Conservation (phyloP, 1,284 basidiomycete genomes). For the Leccinum subrobustum region DNA sequence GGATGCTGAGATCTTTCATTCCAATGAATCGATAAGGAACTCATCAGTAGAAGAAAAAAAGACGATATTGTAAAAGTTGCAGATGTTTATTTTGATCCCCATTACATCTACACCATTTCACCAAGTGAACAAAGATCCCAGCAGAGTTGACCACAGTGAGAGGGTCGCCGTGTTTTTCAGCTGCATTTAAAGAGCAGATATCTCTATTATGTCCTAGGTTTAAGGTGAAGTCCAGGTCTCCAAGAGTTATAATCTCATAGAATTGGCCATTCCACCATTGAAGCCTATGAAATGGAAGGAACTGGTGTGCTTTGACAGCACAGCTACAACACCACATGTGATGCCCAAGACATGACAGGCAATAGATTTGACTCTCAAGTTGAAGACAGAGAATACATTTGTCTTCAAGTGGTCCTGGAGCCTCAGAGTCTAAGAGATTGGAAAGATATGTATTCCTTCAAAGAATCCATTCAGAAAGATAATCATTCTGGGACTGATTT, state of each 20-base stretch:
- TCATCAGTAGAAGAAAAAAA: constrained; percentile 30
- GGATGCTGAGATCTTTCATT: constrained; percentile 31
- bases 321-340: constrained; percentile 4
- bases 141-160: constrained; percentile 6
- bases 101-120: constrained; percentile 12
- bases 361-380: neutral
- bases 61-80: constrained; percentile 8
- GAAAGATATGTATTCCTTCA: neutral
- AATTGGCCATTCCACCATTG: constrained; percentile 7
- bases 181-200: constrained; percentile 1
- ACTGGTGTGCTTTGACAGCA: neutral
- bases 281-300: constrained; percentile 7
- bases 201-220: constrained; percentile 6
- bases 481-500: neutral
- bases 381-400: neutral
- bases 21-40: constrained; percentile 27
- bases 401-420: neutral
- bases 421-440: neutral
- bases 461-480: neutral
- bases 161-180: neutral
- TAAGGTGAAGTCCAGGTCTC: neutral
- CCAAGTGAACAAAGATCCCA: constrained; percentile 9
- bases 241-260: constrained; percentile 1
- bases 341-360: constrained; percentile 1
- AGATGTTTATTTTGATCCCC: constrained; percentile 1